Conservation (phyloP, 2,329 filamentous ascomycete species). For the Cladosporium velox region DNA sequence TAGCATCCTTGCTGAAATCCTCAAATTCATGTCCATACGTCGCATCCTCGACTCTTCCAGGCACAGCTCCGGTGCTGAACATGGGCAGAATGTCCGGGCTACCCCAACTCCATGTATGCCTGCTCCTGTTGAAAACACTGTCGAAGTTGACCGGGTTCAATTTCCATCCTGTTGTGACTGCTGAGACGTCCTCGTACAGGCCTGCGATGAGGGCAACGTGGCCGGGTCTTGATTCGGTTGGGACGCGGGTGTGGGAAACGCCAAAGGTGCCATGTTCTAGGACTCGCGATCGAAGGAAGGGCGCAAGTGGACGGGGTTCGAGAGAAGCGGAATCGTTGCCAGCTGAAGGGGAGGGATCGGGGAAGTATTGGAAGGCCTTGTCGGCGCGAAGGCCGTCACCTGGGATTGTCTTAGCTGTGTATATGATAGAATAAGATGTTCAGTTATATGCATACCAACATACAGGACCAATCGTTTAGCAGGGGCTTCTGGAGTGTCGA, state of each 20-base stretch:
- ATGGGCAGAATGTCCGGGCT: conserved; percentile 96
- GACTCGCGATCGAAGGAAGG: conserved; percentile 86
- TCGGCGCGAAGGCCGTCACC: conserved; percentile 93
- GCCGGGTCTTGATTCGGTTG: conserved; percentile 92
- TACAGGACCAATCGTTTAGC: conserved; percentile 90
- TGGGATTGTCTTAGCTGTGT: conserved; percentile 28
- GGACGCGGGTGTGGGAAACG: conserved; percentile 93
- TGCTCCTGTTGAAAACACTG: conserved; percentile 95
- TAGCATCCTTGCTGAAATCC: conserved; percentile 83
- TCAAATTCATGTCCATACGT: conserved; percentile 83
- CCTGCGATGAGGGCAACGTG: conserved; percentile 97
- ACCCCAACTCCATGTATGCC: conserved; percentile 99
- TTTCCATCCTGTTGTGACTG: conserved; percentile 97
- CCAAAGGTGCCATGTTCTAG: conserved; percentile 92
- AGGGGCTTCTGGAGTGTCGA: conserved; percentile 71
- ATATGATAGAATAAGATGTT: not conserved
- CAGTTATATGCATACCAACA: conserved; percentile 62
- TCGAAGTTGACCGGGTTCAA: conserved; percentile 98
- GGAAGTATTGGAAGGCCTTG: conserved; percentile 93
- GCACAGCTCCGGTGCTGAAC: conserved; percentile 91
- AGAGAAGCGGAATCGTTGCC: conserved; percentile 61
- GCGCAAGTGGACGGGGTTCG: conserved; percentile 78
- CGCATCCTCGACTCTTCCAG: conserved; percentile 82
- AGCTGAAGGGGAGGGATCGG: conserved; percentile 71
- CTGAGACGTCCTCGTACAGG: conserved; percentile 95